phyloP scores from a whole-genome alignment of 352 stramenopile genomes.

The Phytophthora litchii region DNA sequence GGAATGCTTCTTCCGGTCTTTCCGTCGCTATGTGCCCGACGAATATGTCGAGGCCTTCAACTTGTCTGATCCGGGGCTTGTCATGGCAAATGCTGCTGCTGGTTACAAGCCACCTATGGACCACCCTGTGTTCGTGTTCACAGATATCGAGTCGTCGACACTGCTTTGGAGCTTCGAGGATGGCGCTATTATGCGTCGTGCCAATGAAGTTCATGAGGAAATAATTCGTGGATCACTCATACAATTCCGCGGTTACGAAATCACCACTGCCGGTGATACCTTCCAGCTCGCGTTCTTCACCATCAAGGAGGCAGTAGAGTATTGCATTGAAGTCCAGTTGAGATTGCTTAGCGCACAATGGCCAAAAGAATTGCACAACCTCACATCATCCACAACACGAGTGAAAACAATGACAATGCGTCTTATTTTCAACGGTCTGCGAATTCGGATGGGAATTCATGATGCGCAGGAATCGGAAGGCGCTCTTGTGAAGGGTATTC shows the following conservation, averaged over 20 bases:
- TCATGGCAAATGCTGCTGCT: conserved; percentile 31
- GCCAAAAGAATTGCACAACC: conserved; percentile 53
- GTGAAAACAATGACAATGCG: conserved; percentile 49
- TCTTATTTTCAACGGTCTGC: conserved; percentile 54
- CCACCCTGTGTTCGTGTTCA: conserved; percentile 72
- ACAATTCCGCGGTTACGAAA: conserved; percentile 58
- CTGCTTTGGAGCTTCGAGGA: conserved; percentile 49
- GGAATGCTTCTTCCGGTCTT: conserved; percentile 48
- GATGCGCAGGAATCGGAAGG: conserved; percentile 51
- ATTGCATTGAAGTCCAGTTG: conserved; percentile 59
- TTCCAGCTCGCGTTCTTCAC: conserved; percentile 71
- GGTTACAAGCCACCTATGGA: conserved; percentile 34
- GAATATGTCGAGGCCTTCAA: conserved; percentile 55
- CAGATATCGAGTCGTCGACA: conserved; percentile 68
- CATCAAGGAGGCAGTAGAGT: conserved; percentile 60
- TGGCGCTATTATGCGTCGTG: conserved; percentile 45
- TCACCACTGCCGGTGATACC: conserved; percentile 59
- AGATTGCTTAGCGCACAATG: conserved; percentile 45
- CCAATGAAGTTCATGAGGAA: conserved; percentile 63
- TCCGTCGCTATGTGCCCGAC: conserved; percentile 45
- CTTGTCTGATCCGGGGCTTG: conserved; percentile 44
- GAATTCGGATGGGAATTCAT: conserved; percentile 66
- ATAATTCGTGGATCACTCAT: conserved; percentile 46
- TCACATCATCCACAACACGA: conserved; percentile 34
- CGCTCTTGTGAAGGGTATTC: conserved; percentile 51